These are phyloP conservation scores for Juglanconis juglandina DNA, from an alignment of 2,329 filamentous ascomycete species.

Conservation along the genomic window DNA sequence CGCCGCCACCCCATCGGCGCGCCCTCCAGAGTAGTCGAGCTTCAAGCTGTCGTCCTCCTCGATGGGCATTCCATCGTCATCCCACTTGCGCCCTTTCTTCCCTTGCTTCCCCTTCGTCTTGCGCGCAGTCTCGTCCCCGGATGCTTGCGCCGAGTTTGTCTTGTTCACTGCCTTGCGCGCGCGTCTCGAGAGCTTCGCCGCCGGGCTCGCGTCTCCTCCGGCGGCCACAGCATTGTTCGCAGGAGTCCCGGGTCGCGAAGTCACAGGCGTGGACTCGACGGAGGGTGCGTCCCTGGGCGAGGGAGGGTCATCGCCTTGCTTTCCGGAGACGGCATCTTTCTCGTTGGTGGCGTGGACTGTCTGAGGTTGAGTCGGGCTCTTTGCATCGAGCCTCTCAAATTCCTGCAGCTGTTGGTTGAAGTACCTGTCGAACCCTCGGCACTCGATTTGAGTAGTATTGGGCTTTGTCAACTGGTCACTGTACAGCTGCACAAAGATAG, in stretches of 20 bases:
- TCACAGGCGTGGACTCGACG: conserved; percentile 66
- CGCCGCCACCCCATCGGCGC: conserved; percentile 48
- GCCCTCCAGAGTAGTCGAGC: conserved; percentile 81
- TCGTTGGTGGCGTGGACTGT: conserved; percentile 25
- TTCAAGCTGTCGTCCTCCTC: conserved; percentile 77
- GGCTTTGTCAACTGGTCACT: conserved; percentile 80
- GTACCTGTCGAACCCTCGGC: conserved; percentile 79
- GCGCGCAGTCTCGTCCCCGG: conserved; percentile 73
- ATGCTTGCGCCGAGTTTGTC: conserved; percentile 65
- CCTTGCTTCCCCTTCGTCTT: conserved; percentile 56
- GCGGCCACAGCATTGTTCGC: conserved; percentile 65
- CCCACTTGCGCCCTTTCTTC: conserved; percentile 91
- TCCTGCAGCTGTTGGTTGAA: conserved; percentile 91
- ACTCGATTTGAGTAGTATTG: conserved; percentile 74
- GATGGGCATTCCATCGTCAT: conserved; percentile 80
- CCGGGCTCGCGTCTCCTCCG: conserved; percentile 62
- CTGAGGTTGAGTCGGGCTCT: conserved; percentile 27
- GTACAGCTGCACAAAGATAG: conserved; percentile 87
- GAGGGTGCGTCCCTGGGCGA: conserved; percentile 41
- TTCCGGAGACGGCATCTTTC: conserved; percentile 32
- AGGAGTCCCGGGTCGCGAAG: conserved; percentile 77
- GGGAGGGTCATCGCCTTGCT: conserved; percentile 37
- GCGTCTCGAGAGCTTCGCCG: conserved; percentile 74
- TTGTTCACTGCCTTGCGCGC: conserved; percentile 69
- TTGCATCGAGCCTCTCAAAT: conserved; percentile 58